Base-by-base conservation (phyloP, 148 eudicot genomes). In the Chenopodium suecicum region DNA sequence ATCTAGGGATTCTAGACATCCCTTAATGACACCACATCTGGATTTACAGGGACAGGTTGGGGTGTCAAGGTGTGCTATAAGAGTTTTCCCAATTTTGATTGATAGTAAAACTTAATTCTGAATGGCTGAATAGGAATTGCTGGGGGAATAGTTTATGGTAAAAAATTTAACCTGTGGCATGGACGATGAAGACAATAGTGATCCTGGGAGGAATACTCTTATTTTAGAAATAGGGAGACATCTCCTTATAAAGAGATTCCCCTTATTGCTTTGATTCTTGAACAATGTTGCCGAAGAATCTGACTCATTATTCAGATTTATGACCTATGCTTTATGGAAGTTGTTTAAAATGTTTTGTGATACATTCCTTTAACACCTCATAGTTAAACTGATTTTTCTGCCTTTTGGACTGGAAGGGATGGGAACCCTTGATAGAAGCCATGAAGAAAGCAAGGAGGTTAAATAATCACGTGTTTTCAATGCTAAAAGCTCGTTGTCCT, bases 401-500 rank as follows among this genome's bases (percentile, higher is more conserved):
- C 47, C 13, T 78, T 80, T 34, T 87, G 79, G 63, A 69, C 1
- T 68, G 77, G 22, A 34, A 96, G 99, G 94, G 94, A 79, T 90
- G 91, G 88, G 95, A 94, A 83, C 86, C 86, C 50, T 84, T 96
- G 29, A 63, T 96, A 74, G 99, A 96, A 89, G 96, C 97, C 54
- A 94, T 96, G 98, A 96, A 92, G 92, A 96, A 94, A 89, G 93
- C 95, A n/a, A 84, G 99, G 85, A 90, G 99, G 82, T 75, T 96
- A 86, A 96, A 96, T 84, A 94, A 93, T 84, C 99, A 96, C 19
- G 99, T 96, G 37, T 94, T 93, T 84, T 96, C 99, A 41, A 91
- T 96, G 98, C 87, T 96, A 78, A 96, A 96, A 87, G 98, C 98
- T 0, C 95, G 99, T 25, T 96, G 99, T 85, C 99, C 99, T 2